Evolutionary conservation across 495 filamentous ascomycete genomes (phyloP).

Genomic region (Chaetomidium leptoderma): DNA sequence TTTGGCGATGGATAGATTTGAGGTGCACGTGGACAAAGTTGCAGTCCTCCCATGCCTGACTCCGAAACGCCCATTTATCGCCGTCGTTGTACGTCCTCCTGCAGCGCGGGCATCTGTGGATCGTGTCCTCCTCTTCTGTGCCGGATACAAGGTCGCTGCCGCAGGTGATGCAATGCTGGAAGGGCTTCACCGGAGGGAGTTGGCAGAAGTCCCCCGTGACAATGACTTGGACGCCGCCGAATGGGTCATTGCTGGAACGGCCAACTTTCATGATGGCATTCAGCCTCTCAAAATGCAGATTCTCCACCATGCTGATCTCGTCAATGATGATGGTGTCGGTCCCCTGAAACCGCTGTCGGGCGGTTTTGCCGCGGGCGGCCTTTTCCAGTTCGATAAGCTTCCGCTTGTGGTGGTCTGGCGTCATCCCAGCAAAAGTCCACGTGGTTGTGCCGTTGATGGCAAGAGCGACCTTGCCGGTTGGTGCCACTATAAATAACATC

Average conservation of each 20-base stretch:
- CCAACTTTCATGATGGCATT: slow-evolving; percentile 47
- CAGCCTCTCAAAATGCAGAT: slow-evolving; percentile 51
- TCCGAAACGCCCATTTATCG: slow-evolving; percentile 41
- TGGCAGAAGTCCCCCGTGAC: slow-evolving; percentile 98
- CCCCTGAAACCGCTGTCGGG: slow-evolving; percentile 28
- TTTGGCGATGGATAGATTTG: slow-evolving; percentile 51
- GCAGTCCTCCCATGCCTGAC: slow-evolving; percentile 35
- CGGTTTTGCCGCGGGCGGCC: neutral
- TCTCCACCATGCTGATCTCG: slow-evolving; percentile 52
- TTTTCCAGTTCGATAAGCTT: slow-evolving; percentile 14
- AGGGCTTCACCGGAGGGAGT: slow-evolving; percentile 82
- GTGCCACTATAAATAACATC: slow-evolving; percentile 37
- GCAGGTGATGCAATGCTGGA: slow-evolving; percentile 73
- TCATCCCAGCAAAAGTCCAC: slow-evolving; percentile 54
- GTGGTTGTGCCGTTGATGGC: slow-evolving; percentile 52
- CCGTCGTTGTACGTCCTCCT: slow-evolving; percentile 31
- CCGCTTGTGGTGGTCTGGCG: slow-evolving; percentile 31
- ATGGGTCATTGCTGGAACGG: slow-evolving; percentile 52
- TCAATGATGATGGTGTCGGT: slow-evolving; percentile 47
- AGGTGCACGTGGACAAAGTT: slow-evolving; percentile 41
- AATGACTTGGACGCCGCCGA: slow-evolving; percentile 89
- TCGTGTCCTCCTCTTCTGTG: slow-evolving; percentile 54
- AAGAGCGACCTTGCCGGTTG: slow-evolving; percentile 54
- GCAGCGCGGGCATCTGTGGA: slow-evolving; percentile 45
- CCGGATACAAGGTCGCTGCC: slow-evolving; percentile 65